Evolutionary conservation across 116 monocot species (phyloP).

Genomic region (Cymodocea nodosa): DNA sequence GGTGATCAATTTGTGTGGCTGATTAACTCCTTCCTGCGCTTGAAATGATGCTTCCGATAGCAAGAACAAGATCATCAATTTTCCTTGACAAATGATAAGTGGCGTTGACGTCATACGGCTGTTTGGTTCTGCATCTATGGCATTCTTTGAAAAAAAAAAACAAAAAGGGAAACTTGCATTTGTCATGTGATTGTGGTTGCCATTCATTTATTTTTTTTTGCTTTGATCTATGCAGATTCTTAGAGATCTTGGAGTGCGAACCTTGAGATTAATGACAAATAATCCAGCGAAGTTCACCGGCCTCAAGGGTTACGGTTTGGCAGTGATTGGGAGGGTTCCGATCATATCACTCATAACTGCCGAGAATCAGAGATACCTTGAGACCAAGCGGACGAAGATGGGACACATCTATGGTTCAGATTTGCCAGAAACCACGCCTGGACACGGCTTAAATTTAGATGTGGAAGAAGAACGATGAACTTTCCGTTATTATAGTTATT

Average conservation of each 20-base stretch:
- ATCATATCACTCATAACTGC: conserved; percentile 63
- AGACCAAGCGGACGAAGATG: conserved; percentile 82
- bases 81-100: too few species aligned
- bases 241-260: conserved; percentile 70
- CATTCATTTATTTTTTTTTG: neutral
- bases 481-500: too few species aligned
- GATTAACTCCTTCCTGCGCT: neutral
- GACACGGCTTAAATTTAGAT: neutral
- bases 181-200: too few species aligned
- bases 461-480: neutral
- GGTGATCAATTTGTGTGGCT: neutral
- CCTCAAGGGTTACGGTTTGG: conserved; percentile 73
- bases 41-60: neutral
- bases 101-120: too few species aligned
- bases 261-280: conserved; percentile 86
- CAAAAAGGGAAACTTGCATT: too few species aligned
- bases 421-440: neutral
- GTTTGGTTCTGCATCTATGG: too few species aligned
- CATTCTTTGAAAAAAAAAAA: too few species aligned
- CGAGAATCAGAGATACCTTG: conserved; percentile 77
- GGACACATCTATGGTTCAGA: conserved; percentile 62
- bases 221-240: conserved; percentile 36
- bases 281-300: conserved; percentile 81
- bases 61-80: neutral
- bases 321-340: conserved; percentile 66